Evolutionary conservation across 2,329 filamentous ascomycete genomes (phyloP).

Genomic region (Lasiodiplodia gonubiensis): DNA sequence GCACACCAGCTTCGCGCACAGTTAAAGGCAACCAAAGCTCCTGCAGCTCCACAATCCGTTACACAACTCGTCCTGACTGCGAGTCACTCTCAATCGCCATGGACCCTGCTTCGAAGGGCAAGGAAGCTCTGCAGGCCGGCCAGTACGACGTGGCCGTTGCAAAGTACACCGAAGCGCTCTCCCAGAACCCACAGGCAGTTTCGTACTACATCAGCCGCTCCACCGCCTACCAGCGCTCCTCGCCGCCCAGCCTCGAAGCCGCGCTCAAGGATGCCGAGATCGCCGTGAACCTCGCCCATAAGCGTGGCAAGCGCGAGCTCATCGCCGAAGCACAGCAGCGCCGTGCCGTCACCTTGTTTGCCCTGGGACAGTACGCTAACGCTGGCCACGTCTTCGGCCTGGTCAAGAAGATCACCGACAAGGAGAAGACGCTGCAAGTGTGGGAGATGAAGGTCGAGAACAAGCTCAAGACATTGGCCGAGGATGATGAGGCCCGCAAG

Average conservation of each 20-base stretch:
- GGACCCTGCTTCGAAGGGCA: conserved; percentile 62
- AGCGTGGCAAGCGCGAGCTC: conserved; percentile 74
- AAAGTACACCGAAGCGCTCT: conserved; percentile 69
- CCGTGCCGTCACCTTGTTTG: conserved; percentile 74
- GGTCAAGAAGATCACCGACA: conserved; percentile 59
- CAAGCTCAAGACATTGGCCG: conserved; percentile 57
- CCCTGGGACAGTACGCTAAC: conserved; percentile 74
- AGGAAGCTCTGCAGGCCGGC: conserved; percentile 63
- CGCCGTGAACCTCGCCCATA: conserved; percentile 68
- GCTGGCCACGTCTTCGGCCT: conserved; percentile 72
- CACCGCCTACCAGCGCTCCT: conserved; percentile 73
- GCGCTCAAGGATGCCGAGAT: conserved; percentile 55
- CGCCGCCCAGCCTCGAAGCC: conserved; percentile 53
- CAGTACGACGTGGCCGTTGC: conserved; percentile 72
- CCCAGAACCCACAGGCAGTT: conserved; percentile 68
- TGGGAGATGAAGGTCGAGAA: conserved; percentile 63
- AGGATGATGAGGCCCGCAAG: conserved; percentile 54
- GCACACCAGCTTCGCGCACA: not conserved
- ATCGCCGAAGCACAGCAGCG: conserved; percentile 84
- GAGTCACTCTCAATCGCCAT: conserved; percentile 42
- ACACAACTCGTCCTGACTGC: not conserved
- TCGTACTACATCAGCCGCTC: conserved; percentile 83
- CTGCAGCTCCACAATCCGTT: not conserved
- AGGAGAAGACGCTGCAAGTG: conserved; percentile 60
- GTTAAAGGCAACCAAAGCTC: not conserved